A percentile compares a stretch with the other conserved stretches of the same genome.
Evolutionary conservation across 148 eudicot species (phyloP).

Genomic region (Silene latifolia): DNA sequence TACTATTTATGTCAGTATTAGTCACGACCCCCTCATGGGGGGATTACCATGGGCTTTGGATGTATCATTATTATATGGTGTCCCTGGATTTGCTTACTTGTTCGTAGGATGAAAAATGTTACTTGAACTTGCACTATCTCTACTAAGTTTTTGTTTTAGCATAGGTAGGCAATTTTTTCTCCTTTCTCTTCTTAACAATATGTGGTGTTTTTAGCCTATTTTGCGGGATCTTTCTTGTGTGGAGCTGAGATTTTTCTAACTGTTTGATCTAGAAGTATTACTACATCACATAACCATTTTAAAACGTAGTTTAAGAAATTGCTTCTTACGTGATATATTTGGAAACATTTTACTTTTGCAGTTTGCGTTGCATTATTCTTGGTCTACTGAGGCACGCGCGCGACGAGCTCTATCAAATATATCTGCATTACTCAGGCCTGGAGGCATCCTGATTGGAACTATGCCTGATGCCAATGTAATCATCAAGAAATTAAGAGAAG

Average conservation of each 20-base stretch:
- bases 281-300: too few relatives aligned
- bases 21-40: not conserved
- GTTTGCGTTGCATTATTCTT: conserved; percentile 99
- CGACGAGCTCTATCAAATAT: conserved; percentile 94
- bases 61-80: not conserved
- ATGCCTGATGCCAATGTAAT: conserved; percentile 99
- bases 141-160: too few relatives aligned
- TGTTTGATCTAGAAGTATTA: too few relatives aligned
- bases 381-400: conserved; percentile 99
- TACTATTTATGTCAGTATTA: conserved; percentile 2
- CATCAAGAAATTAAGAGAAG: conserved; percentile 87
- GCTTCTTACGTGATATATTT: not conserved
- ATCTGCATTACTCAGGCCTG: conserved; percentile 93
- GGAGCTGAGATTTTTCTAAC: not conserved
- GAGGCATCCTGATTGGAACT: conserved; percentile 93
- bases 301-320: too few relatives aligned
- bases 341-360: conserved; percentile 34
- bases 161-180: too few relatives aligned
- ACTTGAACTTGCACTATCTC: not conserved
- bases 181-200: not conserved
- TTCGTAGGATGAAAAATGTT: not conserved
- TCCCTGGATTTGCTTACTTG: not conserved
- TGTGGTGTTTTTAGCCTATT: not conserved
- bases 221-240: not conserved
- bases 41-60: not conserved